A percentile compares a stretch with the other conserved stretches of the same genome.
phyloP scores from a whole-genome alignment of 345 rosid species.

The Eutrema yunnanense region DNA sequence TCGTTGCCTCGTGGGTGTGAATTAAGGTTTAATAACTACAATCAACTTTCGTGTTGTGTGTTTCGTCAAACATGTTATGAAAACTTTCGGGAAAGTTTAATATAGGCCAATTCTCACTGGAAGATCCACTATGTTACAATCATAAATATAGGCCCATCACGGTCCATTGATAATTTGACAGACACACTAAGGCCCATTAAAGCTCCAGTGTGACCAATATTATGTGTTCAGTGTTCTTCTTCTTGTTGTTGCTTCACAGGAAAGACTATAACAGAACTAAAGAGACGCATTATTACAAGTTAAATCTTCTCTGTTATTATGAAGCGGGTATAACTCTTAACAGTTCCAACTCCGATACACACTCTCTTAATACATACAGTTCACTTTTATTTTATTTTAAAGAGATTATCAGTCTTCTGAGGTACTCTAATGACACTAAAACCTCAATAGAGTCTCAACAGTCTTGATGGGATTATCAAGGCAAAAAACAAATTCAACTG shows the following conservation, averaged over 20 bases:
- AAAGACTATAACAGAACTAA: neutral
- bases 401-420: neutral
- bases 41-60: neutral
- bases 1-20: neutral
- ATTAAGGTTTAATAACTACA: no score
- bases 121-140: neutral
- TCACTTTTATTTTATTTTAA: neutral
- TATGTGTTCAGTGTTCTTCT: neutral
- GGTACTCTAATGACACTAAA: constrained; percentile 21
- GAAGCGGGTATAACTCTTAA: no score
- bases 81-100: neutral
- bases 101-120: no score
- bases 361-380: constrained; percentile 3
- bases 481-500: neutral
- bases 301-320: neutral
- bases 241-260: no score
- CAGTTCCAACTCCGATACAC: no score
- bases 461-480: neutral
- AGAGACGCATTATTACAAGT: neutral
- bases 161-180: neutral
- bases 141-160: neutral
- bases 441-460: constrained; percentile 17
- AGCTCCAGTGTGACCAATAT: neutral
- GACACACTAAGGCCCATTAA: neutral
- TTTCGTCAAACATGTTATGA: neutral